These are phyloP conservation scores for Spinacia oleracea DNA, from an alignment of 179 eudicot species.

Conservation along the genomic window DNA sequence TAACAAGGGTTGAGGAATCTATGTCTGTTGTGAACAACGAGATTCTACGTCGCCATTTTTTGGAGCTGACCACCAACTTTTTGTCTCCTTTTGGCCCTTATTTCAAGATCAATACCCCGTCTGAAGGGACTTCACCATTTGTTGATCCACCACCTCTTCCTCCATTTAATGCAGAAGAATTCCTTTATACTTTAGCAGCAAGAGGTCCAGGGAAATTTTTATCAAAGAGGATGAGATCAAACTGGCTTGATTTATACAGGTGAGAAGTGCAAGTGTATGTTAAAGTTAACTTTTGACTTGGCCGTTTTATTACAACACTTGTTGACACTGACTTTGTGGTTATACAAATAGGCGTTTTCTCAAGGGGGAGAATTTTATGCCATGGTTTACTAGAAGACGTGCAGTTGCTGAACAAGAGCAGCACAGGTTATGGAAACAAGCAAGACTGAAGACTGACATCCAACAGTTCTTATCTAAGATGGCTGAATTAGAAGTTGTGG, in stretches of 20 bases:
- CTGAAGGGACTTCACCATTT: conserved; percentile 88
- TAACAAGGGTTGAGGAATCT: conserved; percentile 90
- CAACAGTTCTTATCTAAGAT: conserved; percentile 55
- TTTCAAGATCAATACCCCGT: conserved; percentile 77
- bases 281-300: neutral
- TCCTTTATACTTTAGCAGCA: conserved; percentile 66
- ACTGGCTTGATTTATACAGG: conserved; percentile 95
- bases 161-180: conserved; percentile 67
- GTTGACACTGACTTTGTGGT: conserved; percentile 7
- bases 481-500: conserved; percentile 85
- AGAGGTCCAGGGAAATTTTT: conserved; percentile 98
- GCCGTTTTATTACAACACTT: neutral
- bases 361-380: conserved; percentile 76
- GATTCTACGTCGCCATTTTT: conserved; percentile 88
- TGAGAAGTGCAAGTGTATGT: conserved; percentile 21
- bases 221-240: conserved; percentile 83
- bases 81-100: conserved; percentile 95
- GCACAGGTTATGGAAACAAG: conserved; percentile 78
- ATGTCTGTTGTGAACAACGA: conserved; percentile 99
- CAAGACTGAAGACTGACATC: conserved; percentile 76
- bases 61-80: conserved; percentile 95
- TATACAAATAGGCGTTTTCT: conserved; percentile 64
- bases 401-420: conserved; percentile 90
- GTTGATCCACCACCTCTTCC: conserved; percentile 84
- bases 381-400: conserved; percentile 86